Evolutionary conservation across 257 asterid genomes (phyloP).

Genomic region (Lavandula angustifolia): DNA sequence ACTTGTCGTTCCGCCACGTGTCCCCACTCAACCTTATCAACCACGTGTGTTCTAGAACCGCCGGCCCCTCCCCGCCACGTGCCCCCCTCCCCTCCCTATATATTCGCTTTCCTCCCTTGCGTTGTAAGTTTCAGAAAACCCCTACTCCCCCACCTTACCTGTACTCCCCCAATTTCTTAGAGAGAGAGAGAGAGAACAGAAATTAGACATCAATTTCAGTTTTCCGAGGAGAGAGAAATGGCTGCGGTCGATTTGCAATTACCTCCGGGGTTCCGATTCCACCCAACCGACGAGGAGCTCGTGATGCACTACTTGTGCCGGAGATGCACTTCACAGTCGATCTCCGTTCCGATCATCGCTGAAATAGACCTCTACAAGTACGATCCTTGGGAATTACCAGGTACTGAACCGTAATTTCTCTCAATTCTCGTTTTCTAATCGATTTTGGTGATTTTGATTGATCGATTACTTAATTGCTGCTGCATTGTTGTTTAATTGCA

Average conservation of each 20-base stretch:
- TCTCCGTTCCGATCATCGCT: slow-evolving; percentile 73
- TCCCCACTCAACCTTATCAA: slow-evolving; percentile 38
- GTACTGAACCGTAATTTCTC: slow-evolving; percentile 32
- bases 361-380: slow-evolving; percentile 83
- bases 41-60: slow-evolving; percentile 51
- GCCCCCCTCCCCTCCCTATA: slow-evolving; percentile 36
- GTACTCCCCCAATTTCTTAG: too few species aligned
- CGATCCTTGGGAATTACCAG: slow-evolving; percentile 88
- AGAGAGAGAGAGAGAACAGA: too few species aligned
- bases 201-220: too few species aligned
- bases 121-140: slow-evolving; percentile 61
- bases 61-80: slow-evolving; percentile 15
- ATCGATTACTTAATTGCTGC: slow-evolving; percentile 6
- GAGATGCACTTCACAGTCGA: slow-evolving; percentile 66
- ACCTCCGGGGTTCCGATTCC: slow-evolving; percentile 90
- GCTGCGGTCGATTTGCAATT: slow-evolving; percentile 55
- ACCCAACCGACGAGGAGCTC: slow-evolving; percentile 90
- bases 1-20: slow-evolving; percentile 45
- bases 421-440: neutral
- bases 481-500: slow-evolving; percentile 34
- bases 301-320: slow-evolving; percentile 78
- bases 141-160: slow-evolving; percentile 26
- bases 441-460: neutral
- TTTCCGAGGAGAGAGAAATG: slow-evolving; percentile 28
- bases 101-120: slow-evolving; percentile 47